Percentiles rank a stretch among this genome's conserved stretches.
phyloP scores from a whole-genome alignment of 495 filamentous ascomycete species.

The Lepidopterella palustris region DNA sequence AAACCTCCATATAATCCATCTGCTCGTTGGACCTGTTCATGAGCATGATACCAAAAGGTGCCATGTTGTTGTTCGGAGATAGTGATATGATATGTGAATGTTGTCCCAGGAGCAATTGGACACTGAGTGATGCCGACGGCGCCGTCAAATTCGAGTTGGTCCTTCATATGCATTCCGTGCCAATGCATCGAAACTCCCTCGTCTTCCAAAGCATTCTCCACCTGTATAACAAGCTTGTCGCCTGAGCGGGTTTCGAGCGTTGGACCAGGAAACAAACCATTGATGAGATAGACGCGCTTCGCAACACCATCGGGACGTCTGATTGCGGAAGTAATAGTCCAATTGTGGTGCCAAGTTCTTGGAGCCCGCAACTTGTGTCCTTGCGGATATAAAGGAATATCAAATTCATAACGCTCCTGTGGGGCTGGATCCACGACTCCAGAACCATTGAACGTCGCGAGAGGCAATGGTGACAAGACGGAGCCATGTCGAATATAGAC shows the following conservation, averaged over 20 bases:
- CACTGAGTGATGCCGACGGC: constrained; percentile 2
- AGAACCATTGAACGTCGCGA: not conserved
- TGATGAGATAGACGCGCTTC: constrained; percentile 11
- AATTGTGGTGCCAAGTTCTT: not conserved
- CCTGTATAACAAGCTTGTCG: constrained; percentile 3
- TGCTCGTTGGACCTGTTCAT: constrained; percentile 12
- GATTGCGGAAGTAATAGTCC: not conserved
- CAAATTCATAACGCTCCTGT: not conserved
- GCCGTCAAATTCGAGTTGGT: not conserved
- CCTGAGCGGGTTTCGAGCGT: not conserved
- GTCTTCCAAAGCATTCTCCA: constrained; percentile 9
- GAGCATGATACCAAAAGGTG: constrained; percentile 18
- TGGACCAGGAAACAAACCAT: constrained; percentile 3
- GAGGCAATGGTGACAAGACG: not conserved
- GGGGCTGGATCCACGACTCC: not conserved
- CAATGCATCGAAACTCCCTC: constrained; percentile 9
- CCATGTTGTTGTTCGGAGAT: constrained; percentile 7
- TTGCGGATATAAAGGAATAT: not conserved
- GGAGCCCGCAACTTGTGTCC: not conserved
- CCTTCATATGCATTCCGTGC: constrained; percentile 8
- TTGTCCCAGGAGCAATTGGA: constrained; percentile 7
- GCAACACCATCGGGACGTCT: constrained; percentile 7
- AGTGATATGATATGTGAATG: constrained; percentile 3
- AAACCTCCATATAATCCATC: constrained; percentile 26
- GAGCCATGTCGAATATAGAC: not conserved